phyloP scores from a whole-genome alignment of 495 filamentous ascomycete genomes.

The Chaetomidium leptoderma region DNA sequence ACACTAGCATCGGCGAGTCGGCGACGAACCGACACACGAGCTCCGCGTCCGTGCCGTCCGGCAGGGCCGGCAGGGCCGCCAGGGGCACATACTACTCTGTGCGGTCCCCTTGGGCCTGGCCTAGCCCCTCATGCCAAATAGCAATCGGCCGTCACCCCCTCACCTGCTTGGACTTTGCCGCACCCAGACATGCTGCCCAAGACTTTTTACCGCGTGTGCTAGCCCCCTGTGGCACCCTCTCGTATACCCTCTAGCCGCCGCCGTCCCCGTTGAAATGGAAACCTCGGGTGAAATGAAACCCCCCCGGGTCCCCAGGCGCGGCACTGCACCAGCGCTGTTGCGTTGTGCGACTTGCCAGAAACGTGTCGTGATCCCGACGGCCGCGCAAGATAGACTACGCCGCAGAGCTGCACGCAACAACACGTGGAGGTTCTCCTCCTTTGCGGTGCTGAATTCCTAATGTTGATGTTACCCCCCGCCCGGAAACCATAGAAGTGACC shows the following conservation, averaged over 20 bases:
- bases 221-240: not conserved
- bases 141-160: not conserved
- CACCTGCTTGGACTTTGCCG: constrained; percentile 1
- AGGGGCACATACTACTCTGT: no score
- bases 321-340: not conserved
- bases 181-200: not conserved
- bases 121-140: not conserved
- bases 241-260: not conserved
- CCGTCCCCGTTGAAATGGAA: not conserved
- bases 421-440: no score
- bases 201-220: no score
- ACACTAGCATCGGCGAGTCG: not conserved
- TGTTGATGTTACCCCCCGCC: no score
- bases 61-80: no score
- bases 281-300: not conserved
- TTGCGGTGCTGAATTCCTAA: no score
- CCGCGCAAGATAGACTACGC: not conserved
- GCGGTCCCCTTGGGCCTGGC: not conserved
- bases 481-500: no score
- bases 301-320: not conserved
- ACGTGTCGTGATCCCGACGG: not conserved
- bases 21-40: not conserved
- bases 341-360: not conserved
- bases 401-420: not conserved
- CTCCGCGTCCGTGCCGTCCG: not conserved